These are phyloP conservation scores for Chaetomiaceae sp. DNA, from an alignment of 2,329 filamentous ascomycete genomes.

Conservation along the genomic window DNA sequence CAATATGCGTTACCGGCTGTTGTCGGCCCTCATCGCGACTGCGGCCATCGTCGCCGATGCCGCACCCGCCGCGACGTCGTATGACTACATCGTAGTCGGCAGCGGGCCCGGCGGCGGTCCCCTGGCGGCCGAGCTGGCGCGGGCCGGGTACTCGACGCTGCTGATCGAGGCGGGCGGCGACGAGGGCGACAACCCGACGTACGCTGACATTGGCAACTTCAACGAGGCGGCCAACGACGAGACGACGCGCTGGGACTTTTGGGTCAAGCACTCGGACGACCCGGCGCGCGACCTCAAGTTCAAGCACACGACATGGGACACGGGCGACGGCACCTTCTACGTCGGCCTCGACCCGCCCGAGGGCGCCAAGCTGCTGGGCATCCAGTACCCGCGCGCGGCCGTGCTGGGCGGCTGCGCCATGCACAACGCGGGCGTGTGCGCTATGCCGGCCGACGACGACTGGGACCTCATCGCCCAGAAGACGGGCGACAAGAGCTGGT, in stretches of 20 bases:
- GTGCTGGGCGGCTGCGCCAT: slow-evolving; percentile 48
- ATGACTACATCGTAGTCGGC: slow-evolving; percentile 60
- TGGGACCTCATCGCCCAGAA: slow-evolving; percentile 52
- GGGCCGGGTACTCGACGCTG: slow-evolving; percentile 54
- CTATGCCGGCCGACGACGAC: slow-evolving; percentile 56
- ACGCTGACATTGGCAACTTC: slow-evolving; percentile 45
- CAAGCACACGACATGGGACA: slow-evolving; percentile 48
- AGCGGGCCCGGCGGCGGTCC: slow-evolving; percentile 58
- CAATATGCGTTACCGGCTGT: slow-evolving; percentile 22
- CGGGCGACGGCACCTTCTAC: slow-evolving; percentile 34
- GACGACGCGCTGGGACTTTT: slow-evolving; percentile 52
- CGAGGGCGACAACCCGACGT: slow-evolving; percentile 42
- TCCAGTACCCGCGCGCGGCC: slow-evolving; percentile 43
- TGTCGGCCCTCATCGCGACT: slow-evolving; percentile 20
- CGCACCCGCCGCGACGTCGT: slow-evolving; percentile 25
- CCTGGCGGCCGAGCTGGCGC: slow-evolving; percentile 52
- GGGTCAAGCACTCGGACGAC: slow-evolving; percentile 52
- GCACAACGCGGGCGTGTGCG: slow-evolving; percentile 56
- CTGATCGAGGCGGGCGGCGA: slow-evolving; percentile 60
- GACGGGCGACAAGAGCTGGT: slow-evolving; percentile 58
- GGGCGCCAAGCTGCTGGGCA: slow-evolving; percentile 38
- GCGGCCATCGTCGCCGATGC: slow-evolving; percentile 15
- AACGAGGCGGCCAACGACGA: slow-evolving; percentile 47
- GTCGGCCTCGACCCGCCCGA: slow-evolving; percentile 36
- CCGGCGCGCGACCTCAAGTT: slow-evolving; percentile 44